Percentiles rank a stretch among this genome's conserved stretches.
Conservation (phyloP, 1,284 basidiomycete genomes). For the Naganishia albida region DNA sequence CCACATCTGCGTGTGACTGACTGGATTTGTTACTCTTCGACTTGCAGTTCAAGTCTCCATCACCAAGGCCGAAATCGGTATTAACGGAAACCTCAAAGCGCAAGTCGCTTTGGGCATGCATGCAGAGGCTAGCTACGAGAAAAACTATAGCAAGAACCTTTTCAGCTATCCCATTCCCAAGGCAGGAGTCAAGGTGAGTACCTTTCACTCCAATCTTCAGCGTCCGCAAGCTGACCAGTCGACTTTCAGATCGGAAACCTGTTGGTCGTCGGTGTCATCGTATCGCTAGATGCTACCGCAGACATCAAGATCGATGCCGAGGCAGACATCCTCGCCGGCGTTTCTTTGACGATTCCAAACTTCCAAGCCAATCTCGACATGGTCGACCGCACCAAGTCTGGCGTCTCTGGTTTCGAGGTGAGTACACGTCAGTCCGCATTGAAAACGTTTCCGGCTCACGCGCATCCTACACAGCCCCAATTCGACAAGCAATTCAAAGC, state of each 20-base stretch:
- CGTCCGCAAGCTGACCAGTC: neutral
- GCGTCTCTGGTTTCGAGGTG: conserved; percentile 6
- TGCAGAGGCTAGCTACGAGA: conserved; percentile 5
- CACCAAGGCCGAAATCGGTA: conserved; percentile 7
- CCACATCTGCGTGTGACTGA: neutral
- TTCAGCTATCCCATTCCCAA: neutral
- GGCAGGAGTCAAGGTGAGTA: conserved; percentile 6
- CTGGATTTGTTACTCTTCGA: neutral
- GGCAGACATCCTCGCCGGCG: conserved; percentile 1
- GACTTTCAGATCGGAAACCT: conserved; percentile 3
- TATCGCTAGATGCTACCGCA: conserved; percentile 5
- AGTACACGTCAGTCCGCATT: neutral
- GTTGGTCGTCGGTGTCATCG: conserved; percentile 1
- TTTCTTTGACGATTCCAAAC: neutral
- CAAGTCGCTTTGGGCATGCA: conserved; percentile 11
- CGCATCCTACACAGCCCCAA: conserved; percentile 1
- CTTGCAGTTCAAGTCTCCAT: conserved; percentile 6
- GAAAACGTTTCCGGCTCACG: neutral
- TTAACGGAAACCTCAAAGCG: conserved; percentile 8
- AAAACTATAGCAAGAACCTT: conserved; percentile 2
- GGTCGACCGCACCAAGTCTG: conserved; percentile 3
- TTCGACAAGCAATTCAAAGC: conserved; percentile 6
- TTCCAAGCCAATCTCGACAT: conserved; percentile 12
- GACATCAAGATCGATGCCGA: conserved; percentile 13
- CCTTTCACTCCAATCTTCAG: neutral